Evolutionary conservation across 169 alveolate genomes (phyloP).

Genomic region (Eimeria zaria): DNA sequence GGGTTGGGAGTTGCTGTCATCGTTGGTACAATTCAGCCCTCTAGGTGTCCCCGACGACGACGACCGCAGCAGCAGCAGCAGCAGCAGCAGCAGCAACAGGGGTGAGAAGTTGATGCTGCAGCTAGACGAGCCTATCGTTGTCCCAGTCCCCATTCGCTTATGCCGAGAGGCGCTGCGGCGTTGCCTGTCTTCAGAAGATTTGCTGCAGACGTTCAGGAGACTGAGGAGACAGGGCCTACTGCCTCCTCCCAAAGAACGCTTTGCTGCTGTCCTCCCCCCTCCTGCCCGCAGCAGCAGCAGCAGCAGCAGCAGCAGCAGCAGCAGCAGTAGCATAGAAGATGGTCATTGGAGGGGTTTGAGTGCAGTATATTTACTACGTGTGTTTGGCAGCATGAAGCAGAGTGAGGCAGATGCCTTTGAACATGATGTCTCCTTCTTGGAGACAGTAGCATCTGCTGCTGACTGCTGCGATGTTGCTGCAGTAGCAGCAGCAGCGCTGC

Average conservation of each 20-base stretch:
- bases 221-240: slow-evolving; percentile 19
- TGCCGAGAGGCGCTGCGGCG: slow-evolving; percentile 34
- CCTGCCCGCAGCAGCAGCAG: not conserved
- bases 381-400: slow-evolving; percentile 23
- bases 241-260: too few species aligned
- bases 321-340: not conserved
- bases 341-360: slow-evolving; percentile 64
- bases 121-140: not conserved
- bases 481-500: slow-evolving; percentile 65
- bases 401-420: slow-evolving; percentile 39
- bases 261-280: too few species aligned
- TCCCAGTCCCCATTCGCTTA: not conserved
- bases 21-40: slow-evolving; percentile 56
- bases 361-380: slow-evolving; percentile 17
- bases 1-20: slow-evolving; percentile 67
- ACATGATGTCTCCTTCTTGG: slow-evolving; percentile 47
- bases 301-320: slow-evolving; percentile 9
- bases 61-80: not conserved
- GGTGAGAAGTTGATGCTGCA: not conserved
- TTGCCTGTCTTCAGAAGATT: not conserved
- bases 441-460: slow-evolving; percentile 28
- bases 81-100: not conserved
- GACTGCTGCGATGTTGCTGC: slow-evolving; percentile 3
- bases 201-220: not conserved
- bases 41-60: not conserved